phyloP scores from a whole-genome alignment of 2,329 filamentous ascomycete genomes.

The Neonectria coccinea region DNA sequence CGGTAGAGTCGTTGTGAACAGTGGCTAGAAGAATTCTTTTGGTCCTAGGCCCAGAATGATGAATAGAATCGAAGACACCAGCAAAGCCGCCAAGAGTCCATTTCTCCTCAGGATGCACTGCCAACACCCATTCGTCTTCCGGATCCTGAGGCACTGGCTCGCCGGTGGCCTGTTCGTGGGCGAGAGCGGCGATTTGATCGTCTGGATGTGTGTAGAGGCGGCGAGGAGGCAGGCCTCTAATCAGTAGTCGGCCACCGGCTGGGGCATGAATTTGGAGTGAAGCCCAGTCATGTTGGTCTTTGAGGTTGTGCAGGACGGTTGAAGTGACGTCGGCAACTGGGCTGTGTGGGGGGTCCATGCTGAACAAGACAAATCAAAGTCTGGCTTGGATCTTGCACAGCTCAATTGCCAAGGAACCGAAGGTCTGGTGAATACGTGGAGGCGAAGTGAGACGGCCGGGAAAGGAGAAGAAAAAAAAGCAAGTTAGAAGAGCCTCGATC shows the following conservation, averaged over 20 bases:
- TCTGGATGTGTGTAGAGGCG: constrained; percentile 84
- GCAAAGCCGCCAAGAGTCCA: constrained; percentile 77
- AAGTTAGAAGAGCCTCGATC: neutral
- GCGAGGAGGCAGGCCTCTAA: constrained; percentile 79
- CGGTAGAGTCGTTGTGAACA: constrained; percentile 82
- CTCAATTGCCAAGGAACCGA: constrained; percentile 18
- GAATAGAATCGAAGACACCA: constrained; percentile 74
- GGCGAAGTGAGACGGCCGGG: neutral
- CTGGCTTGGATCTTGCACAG: constrained; percentile 10
- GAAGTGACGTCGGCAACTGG: constrained; percentile 46
- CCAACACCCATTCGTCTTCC: constrained; percentile 81
- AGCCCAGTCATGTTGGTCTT: constrained; percentile 81
- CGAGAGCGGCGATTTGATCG: constrained; percentile 80
- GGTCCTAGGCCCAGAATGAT: constrained; percentile 59
- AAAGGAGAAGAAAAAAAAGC: neutral
- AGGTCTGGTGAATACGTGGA: neutral
- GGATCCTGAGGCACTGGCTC: constrained; percentile 60
- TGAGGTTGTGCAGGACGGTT: constrained; percentile 76
- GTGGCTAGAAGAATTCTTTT: constrained; percentile 82
- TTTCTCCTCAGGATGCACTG: constrained; percentile 78
- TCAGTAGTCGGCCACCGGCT: constrained; percentile 66
- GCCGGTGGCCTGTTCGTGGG: constrained; percentile 64
- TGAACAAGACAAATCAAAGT: constrained; percentile 3
- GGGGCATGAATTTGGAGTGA: constrained; percentile 65
- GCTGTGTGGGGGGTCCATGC: constrained; percentile 31